A percentile compares a stretch with the other conserved stretches of the same genome.
These are phyloP conservation scores for Starmerella etchellsii DNA, from an alignment of 805 yeast species.

Conservation along the genomic window DNA sequence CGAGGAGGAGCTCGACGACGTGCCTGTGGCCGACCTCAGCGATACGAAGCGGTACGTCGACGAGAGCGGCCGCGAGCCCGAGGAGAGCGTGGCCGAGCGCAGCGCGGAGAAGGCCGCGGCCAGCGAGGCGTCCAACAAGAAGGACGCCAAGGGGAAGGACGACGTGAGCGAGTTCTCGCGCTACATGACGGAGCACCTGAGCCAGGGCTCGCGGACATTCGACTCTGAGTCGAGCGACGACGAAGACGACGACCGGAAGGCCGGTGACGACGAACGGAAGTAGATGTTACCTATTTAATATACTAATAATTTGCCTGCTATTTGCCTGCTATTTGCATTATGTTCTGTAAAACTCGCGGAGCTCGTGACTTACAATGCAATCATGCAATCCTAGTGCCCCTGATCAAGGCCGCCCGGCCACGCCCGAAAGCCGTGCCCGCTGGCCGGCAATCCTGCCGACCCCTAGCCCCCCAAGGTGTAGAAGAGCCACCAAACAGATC, in stretches of 20 bases:
- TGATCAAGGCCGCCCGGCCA: too few relatives aligned
- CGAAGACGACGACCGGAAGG: slow-evolving; percentile 45
- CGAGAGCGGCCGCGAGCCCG: not conserved
- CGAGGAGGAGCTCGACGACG: not conserved
- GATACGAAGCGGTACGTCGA: not conserved
- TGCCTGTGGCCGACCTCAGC: not conserved
- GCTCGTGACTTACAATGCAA: too few relatives aligned
- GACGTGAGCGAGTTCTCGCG: slow-evolving; percentile 43
- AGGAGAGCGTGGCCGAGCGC: not conserved
- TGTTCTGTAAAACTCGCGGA: too few relatives aligned
- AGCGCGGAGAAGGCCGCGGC: not conserved
- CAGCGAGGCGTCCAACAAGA: not conserved
- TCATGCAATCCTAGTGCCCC: too few relatives aligned
- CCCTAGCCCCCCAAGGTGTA: too few relatives aligned
- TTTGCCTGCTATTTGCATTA: too few relatives aligned
- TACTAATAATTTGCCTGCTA: too few relatives aligned
- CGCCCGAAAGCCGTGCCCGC: too few relatives aligned
- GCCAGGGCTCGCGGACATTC: slow-evolving; percentile 28
- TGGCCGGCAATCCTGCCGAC: too few relatives aligned
- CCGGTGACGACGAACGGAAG: too few relatives aligned
- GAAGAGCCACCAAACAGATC: too few relatives aligned
- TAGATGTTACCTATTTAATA: too few relatives aligned
- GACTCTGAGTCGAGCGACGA: slow-evolving; percentile 36
- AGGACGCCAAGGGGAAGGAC: not conserved
- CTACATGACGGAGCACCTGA: slow-evolving; percentile 65